Evolutionary conservation across 805 yeast genomes (phyloP).

Genomic region (Sungouiella blattae): DNA sequence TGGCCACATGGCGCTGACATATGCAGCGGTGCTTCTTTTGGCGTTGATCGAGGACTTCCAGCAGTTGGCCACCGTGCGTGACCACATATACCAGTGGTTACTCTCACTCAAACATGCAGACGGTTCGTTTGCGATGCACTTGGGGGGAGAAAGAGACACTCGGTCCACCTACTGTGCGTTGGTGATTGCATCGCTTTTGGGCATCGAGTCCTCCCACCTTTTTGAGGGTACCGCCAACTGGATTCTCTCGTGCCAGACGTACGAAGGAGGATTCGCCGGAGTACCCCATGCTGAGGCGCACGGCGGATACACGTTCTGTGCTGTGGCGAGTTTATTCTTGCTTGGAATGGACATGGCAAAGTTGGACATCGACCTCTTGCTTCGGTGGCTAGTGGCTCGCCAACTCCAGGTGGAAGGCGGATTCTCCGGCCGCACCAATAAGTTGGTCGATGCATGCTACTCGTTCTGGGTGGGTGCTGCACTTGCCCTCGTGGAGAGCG

Average conservation of each 20-base stretch:
- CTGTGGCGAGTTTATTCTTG: slow-evolving; percentile 58
- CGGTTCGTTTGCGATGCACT: slow-evolving; percentile 77
- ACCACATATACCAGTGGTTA: slow-evolving; percentile 59
- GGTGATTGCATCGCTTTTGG: slow-evolving; percentile 63
- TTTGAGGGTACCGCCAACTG: slow-evolving; percentile 52
- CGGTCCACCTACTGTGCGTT: slow-evolving; percentile 86
- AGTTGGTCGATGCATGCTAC: slow-evolving; percentile 94
- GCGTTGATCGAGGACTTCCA: slow-evolving; percentile 45
- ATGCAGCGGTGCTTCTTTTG: slow-evolving; percentile 69
- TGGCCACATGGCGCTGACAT: slow-evolving; percentile 82
- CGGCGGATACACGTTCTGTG: slow-evolving; percentile 96
- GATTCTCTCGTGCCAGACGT: slow-evolving; percentile 73
- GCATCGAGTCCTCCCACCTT: slow-evolving; percentile 61
- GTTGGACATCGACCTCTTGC: slow-evolving; percentile 47
- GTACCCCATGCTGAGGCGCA: slow-evolving; percentile 82
- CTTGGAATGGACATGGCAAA: slow-evolving; percentile 27
- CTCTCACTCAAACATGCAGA: slow-evolving; percentile 55
- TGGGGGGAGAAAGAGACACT: slow-evolving; percentile 79
- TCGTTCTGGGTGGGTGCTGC: slow-evolving; percentile 93
- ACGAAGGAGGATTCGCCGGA: slow-evolving; percentile 95
- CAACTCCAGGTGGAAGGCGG: slow-evolving; percentile 83
- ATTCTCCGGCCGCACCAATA: slow-evolving; percentile 84
- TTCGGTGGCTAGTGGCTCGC: slow-evolving; percentile 67
- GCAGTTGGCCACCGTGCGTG: slow-evolving; percentile 28
- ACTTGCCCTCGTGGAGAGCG: slow-evolving; percentile 58